Evolutionary conservation across 2,329 filamentous ascomycete genomes (phyloP), one percentile per base, ranked within the genome.

Genomic region (Pseudopithomyces maydicus): DNA sequence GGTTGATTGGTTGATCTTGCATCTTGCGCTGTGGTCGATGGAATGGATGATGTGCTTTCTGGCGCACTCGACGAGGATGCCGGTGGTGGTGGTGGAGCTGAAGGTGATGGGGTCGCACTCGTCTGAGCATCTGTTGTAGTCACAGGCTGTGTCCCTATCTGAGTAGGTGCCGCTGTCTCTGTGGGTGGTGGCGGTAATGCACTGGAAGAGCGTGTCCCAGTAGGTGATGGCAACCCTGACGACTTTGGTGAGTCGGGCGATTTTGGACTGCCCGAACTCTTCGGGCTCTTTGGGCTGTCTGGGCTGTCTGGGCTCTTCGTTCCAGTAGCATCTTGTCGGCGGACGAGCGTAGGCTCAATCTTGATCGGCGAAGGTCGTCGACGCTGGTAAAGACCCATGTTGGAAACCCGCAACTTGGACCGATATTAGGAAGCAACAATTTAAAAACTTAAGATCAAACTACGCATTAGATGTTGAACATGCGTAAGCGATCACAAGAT

Each of bases 371-470:
- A 55, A 29, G 71, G 73, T 4, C 71, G 61, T 49, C 63, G 65
- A 50, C 67, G 66, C 33, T 67, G 65, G 50, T 69, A 69, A 19
- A 63, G 62, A 49, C 63, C 62, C 72, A 74, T 74, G 14, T 11
- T 61, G 35, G 29, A 49, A 43, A 42, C 38, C 3, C 17, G 22
- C 47, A 23, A 22, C 26, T n/a, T 43, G 47, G 35, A 57, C n/a
- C 45, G 29, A 33, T 52, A 62, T 61, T 60, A 64, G 41, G 42
- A 57, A 57, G 44, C 6, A 32, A 12, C 42, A 17, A 19, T 19
- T 8, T 36, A 48, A 41, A 14, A 11, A 19, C 41, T 5, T 5
- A 33, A 36, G n/a, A 20, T 26, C 20, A 52, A 23, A 26, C 11
- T 42, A 36, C 19, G 35, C 45, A 54, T 52, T 55, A 42, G 20